Evolutionary conservation across 768 basidiomycete genomes (phyloP).

Genomic region (Fomitopsis pulvina): DNA sequence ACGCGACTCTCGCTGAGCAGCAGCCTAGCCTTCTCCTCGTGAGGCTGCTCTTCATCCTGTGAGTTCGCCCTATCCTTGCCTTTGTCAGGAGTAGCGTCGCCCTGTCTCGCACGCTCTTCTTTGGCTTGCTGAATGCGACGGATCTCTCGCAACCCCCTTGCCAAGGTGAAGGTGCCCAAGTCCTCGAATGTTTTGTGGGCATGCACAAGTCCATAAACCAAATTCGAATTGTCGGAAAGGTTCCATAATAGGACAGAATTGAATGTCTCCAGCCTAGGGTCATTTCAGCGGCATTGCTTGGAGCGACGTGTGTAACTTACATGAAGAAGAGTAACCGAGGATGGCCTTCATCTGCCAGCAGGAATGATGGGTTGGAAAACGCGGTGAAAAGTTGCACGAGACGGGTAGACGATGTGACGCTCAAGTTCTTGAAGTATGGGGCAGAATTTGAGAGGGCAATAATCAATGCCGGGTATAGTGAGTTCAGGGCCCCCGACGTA

Average conservation of each 20-base stretch:
- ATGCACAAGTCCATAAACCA: conserved; percentile 81
- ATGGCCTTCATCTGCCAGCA: conserved; percentile 92
- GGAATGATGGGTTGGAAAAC: conserved; percentile 83
- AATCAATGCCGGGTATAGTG: conserved; percentile 87
- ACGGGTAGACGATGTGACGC: conserved; percentile 74
- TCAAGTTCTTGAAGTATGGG: conserved; percentile 78
- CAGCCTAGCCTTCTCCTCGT: conserved; percentile 63
- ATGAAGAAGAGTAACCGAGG: conserved; percentile 90
- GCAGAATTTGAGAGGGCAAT: conserved; percentile 87
- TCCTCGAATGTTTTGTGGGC: conserved; percentile 84
- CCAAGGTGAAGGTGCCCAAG: conserved; percentile 86
- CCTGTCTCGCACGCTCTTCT: conserved; percentile 50
- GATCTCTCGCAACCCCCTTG: conserved; percentile 81
- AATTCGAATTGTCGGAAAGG: conserved; percentile 77
- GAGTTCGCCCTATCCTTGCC: conserved; percentile 34
- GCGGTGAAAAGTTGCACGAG: conserved; percentile 87
- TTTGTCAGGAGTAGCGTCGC: conserved; percentile 25
- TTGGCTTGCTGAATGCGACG: conserved; percentile 64
- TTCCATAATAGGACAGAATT: conserved; percentile 78
- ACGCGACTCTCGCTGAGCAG: conserved; percentile 44
- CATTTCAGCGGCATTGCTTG: neutral
- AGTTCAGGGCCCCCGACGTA: conserved; percentile 73
- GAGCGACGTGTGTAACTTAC: conserved; percentile 33
- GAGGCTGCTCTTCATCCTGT: conserved; percentile 33
- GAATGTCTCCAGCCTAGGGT: conserved; percentile 78